phyloP scores from a whole-genome alignment of 768 basidiomycete genomes.

The Tricholoma hemisulphureum region DNA sequence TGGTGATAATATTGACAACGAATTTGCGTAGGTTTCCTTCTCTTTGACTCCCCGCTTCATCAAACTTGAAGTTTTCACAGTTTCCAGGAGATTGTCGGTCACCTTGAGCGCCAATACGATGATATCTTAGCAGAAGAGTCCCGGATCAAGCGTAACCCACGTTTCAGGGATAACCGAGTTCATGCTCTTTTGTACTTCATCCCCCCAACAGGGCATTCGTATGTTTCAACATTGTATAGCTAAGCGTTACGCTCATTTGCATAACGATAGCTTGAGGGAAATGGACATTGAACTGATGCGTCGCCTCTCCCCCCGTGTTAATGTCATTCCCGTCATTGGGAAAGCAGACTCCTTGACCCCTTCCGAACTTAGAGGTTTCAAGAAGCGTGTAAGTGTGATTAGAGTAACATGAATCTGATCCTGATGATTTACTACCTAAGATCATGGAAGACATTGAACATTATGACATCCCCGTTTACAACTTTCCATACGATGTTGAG shows the following conservation, averaged over 20 bases:
- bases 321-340: constrained; percentile 97
- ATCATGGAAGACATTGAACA: constrained; percentile 99
- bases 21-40: constrained; percentile 76
- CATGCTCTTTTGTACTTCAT: constrained; percentile 98
- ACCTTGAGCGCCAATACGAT: constrained; percentile 98
- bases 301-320: constrained; percentile 94
- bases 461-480: constrained; percentile 97
- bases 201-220: constrained; percentile 97
- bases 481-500: constrained; percentile 99
- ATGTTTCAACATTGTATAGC: constrained; percentile 32
- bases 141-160: constrained; percentile 98
- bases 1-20: constrained; percentile 98
- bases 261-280: constrained; percentile 70
- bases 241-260: constrained; percentile 5
- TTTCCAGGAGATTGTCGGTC: constrained; percentile 94
- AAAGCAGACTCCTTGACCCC: constrained; percentile 97
- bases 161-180: constrained; percentile 97
- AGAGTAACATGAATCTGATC: not conserved
- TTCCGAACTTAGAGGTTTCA: constrained; percentile 90
- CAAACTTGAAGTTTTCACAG: constrained; percentile 38
- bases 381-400: constrained; percentile 68
- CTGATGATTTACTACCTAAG: constrained; percentile 41
- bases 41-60: constrained; percentile 2
- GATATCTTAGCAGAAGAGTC: constrained; percentile 98
- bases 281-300: constrained; percentile 99